Conservation (phyloP, 2,329 filamentous ascomycete genomes). For the Monascus ruber region DNA sequence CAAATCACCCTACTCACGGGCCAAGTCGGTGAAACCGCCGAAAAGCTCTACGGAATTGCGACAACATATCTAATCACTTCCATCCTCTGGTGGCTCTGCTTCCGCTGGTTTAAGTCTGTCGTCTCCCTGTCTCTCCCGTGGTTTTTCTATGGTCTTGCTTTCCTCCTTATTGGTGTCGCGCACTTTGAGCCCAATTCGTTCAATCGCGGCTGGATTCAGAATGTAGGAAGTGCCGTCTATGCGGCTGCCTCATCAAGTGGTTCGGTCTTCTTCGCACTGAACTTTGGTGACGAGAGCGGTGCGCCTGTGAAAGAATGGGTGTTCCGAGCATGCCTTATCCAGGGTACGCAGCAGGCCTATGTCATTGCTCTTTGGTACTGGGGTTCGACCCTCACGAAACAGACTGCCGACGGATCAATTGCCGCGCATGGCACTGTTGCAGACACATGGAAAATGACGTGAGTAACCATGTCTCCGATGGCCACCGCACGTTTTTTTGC, state of each 20-base stretch:
- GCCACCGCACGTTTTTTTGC: neutral
- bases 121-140: constrained; percentile 51
- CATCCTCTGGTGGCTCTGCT: constrained; percentile 52
- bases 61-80: constrained; percentile 49
- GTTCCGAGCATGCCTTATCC: constrained; percentile 55
- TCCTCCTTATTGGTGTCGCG: constrained; percentile 51
- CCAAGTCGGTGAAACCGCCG: constrained; percentile 47
- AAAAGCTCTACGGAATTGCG: constrained; percentile 50
- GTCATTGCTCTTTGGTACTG: constrained; percentile 56
- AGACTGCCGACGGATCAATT: constrained; percentile 31
- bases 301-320: constrained; percentile 54
- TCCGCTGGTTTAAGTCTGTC: constrained; percentile 46
- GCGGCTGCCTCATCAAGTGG: constrained; percentile 52
- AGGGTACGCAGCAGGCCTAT: constrained; percentile 57
- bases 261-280: constrained; percentile 54
- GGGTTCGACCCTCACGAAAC: constrained; percentile 45
- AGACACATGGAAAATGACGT: constrained; percentile 35
- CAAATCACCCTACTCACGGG: constrained; percentile 58
- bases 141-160: constrained; percentile 51
- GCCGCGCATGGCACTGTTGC: constrained; percentile 26
- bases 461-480: constrained; percentile 6
- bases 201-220: constrained; percentile 44
- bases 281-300: constrained; percentile 55
- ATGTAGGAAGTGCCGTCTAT: constrained; percentile 51
- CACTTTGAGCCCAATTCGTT: constrained; percentile 38